These are phyloP conservation scores for Boletales sp. DNA, from an alignment of 768 basidiomycete species.

Conservation along the genomic window DNA sequence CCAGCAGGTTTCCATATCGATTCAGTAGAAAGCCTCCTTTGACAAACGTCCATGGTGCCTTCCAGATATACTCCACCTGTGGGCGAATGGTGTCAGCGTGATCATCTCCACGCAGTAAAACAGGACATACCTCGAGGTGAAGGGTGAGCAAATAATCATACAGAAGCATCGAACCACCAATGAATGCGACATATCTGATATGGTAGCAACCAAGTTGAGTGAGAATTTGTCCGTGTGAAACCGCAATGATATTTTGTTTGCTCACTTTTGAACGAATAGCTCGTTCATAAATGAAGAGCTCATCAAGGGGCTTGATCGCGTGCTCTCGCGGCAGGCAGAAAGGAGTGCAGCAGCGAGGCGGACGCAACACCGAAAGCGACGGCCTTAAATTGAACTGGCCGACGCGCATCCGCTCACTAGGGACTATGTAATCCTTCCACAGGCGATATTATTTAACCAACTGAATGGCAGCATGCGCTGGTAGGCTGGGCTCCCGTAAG, in stretches of 20 bases:
- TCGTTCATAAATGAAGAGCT: neutral
- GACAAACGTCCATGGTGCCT: slow-evolving; percentile 7
- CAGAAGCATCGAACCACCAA: neutral
- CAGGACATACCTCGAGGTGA: slow-evolving; percentile 4
- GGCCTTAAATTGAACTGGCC: neutral
- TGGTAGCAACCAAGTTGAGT: neutral
- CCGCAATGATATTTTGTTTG: too few species aligned
- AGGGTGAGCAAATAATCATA: slow-evolving; percentile 13
- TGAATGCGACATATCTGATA: slow-evolving; percentile 4
- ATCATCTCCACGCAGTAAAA: neutral
- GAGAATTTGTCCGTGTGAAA: neutral
- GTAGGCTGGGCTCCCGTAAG: neutral
- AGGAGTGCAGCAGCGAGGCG: too few species aligned
- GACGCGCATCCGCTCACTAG: neutral
- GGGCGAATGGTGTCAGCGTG: neutral
- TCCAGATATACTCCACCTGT: slow-evolving; percentile 17
- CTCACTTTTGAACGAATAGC: neutral
- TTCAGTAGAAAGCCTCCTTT: slow-evolving; percentile 14
- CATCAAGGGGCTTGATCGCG: neutral
- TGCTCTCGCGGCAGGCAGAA: neutral
- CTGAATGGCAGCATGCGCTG: neutral
- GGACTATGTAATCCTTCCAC: neutral
- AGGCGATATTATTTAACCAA: neutral
- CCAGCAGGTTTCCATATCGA: slow-evolving; percentile 16
- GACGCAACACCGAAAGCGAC: neutral